Evolutionary conservation across 106 monocot genomes (phyloP).

Genomic region (Dendrobium chrysotoxum): DNA sequence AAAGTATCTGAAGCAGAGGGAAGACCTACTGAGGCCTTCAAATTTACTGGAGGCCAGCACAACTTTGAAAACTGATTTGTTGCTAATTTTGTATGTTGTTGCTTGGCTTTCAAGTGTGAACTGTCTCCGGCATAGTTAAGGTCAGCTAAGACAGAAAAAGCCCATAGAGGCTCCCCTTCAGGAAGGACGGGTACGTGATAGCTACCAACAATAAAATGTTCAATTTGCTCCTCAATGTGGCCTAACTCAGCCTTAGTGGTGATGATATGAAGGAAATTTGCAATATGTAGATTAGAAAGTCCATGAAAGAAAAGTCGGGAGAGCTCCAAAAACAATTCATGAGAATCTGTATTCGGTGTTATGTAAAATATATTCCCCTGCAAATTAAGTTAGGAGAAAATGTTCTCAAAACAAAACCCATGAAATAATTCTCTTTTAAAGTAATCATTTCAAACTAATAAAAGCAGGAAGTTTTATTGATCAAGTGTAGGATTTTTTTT

Average conservation of each 20-base stretch:
- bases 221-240: constrained; percentile 27
- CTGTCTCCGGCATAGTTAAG: background rate
- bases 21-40: background rate
- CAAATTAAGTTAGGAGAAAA: background rate
- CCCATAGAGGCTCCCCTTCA: constrained; percentile 29
- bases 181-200: constrained; percentile 33
- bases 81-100: background rate
- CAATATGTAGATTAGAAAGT: constrained; percentile 28
- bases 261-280: constrained; percentile 57
- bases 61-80: constrained; percentile 4
- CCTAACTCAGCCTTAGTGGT: constrained; percentile 17
- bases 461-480: too few species aligned
- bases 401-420: background rate
- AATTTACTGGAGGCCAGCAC: constrained; percentile 35
- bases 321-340: constrained; percentile 39
- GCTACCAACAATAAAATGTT: constrained; percentile 23
- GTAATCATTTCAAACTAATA: too few species aligned
- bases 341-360: constrained; percentile 20
- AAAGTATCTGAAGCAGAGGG: too few species aligned
- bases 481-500: too few species aligned
- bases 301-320: constrained; percentile 40
- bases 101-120: background rate
- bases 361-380: constrained; percentile 41
- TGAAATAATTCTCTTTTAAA: too few species aligned
- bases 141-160: constrained; percentile 3